phyloP scores from a whole-genome alignment of 2,329 filamentous ascomycete species.

The Cladosporium sp. region DNA sequence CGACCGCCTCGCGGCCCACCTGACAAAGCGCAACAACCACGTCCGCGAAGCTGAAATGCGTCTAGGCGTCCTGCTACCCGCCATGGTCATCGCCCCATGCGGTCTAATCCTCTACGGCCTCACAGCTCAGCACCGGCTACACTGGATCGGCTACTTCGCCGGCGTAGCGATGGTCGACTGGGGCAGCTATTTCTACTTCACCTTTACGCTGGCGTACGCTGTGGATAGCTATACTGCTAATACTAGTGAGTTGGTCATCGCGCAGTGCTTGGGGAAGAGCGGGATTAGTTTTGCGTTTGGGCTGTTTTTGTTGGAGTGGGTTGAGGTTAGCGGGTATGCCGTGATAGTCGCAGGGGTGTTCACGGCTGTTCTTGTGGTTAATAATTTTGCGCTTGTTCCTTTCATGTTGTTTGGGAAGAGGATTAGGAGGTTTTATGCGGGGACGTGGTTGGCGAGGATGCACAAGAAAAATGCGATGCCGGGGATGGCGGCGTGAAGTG shows the following conservation, averaged over 20 bases:
- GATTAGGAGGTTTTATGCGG: constrained; percentile 28
- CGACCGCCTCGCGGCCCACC: constrained; percentile 29
- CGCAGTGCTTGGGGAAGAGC: constrained; percentile 35
- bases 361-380: constrained; percentile 29
- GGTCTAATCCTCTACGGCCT: constrained; percentile 35
- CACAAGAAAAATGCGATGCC: constrained; percentile 24
- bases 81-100: constrained; percentile 32
- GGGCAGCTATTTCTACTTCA: constrained; percentile 33
- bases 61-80: constrained; percentile 32
- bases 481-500: constrained; percentile 18
- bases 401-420: constrained; percentile 35
- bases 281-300: constrained; percentile 33
- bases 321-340: constrained; percentile 30
- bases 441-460: constrained; percentile 31
- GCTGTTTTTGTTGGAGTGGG: constrained; percentile 35
- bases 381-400: constrained; percentile 31
- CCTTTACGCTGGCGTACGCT: constrained; percentile 57
- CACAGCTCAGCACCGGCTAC: constrained; percentile 30
- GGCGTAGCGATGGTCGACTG: constrained; percentile 35
- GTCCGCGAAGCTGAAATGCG: constrained; percentile 32
- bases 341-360: constrained; percentile 35
- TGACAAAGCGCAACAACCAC: constrained; percentile 25
- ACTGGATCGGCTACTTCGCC: constrained; percentile 37
- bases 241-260: constrained; percentile 58
- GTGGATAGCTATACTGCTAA: constrained; percentile 57